These are phyloP conservation scores for Ogataea hybrid DNA, from an alignment of 1,139 yeast species.

Conservation along the genomic window DNA sequence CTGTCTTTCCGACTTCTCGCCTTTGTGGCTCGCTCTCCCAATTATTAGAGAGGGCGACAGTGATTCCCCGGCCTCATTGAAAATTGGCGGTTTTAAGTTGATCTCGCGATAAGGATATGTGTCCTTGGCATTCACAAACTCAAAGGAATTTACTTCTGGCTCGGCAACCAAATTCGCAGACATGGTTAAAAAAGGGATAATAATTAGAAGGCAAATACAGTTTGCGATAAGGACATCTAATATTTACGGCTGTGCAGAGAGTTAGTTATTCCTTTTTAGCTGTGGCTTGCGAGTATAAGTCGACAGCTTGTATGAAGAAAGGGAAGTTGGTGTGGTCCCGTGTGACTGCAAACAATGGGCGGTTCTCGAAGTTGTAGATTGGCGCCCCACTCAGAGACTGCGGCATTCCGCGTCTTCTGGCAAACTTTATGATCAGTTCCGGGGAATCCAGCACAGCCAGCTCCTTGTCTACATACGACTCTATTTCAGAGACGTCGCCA, in stretches of 20 bases:
- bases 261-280: background rate
- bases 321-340: constrained; percentile 15
- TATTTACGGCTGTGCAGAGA: constrained; percentile 10
- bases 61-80: constrained; percentile 1
- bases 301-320: constrained; percentile 15
- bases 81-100: background rate
- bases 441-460: constrained; percentile 17
- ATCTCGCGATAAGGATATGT: constrained; percentile 8
- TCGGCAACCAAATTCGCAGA: background rate
- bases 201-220: constrained; percentile 6
- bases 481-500: constrained; percentile 1
- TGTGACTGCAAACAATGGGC: constrained; percentile 12
- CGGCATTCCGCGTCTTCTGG: constrained; percentile 12
- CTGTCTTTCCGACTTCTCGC: constrained; percentile 3
- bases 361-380: constrained; percentile 12
- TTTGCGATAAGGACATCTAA: constrained; percentile 5
- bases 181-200: background rate
- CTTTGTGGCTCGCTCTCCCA: constrained; percentile 22
- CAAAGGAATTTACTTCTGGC: background rate
- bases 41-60: constrained; percentile 12
- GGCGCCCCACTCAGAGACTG: constrained; percentile 22
- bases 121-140: background rate
- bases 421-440: constrained; percentile 19
- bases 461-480: constrained; percentile 10
- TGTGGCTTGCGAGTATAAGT: constrained; percentile 5